Evolutionary conservation across 1,139 yeast species (phyloP).

Genomic region (Candida tropicalis): DNA sequence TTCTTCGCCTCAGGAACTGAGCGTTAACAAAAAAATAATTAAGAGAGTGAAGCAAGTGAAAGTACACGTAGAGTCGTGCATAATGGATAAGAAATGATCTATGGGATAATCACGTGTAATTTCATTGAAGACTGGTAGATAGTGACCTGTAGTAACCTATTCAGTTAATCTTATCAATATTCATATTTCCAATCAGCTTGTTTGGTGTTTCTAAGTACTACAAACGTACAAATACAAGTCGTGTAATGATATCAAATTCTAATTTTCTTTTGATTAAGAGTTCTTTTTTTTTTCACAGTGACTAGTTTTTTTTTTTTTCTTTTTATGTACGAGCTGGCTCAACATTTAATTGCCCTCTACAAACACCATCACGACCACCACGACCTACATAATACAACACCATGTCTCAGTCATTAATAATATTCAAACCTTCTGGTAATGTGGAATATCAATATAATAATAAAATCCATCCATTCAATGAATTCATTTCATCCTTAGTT

Average conservation of each 20-base stretch:
- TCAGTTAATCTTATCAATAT: too few species aligned
- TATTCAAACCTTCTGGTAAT: conserved; percentile 41
- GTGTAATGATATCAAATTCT: not conserved
- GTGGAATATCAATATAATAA: conserved; percentile 41
- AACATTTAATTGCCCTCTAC: not conserved
- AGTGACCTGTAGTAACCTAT: too few species aligned
- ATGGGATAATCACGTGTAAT: not conserved
- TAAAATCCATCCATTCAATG: conserved; percentile 45
- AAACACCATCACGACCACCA: not conserved
- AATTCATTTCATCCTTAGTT: conserved; percentile 38
- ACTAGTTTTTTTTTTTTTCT: not conserved
- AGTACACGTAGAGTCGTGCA: not conserved
- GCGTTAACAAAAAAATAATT: too few species aligned
- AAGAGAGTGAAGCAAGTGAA: too few species aligned
- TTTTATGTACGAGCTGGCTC: conserved; percentile 1
- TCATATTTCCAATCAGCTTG: too few species aligned
- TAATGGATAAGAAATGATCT: not conserved
- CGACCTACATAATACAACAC: not conserved
- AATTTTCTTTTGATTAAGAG: not conserved
- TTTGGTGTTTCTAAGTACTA: too few species aligned
- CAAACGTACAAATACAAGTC: not conserved
- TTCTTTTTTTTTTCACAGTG: conserved; percentile 7
- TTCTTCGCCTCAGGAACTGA: not conserved
- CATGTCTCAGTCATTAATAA: conserved; percentile 38
- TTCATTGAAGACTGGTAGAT: not conserved